A percentile compares a stretch with the other conserved stretches of the same genome.
These are phyloP conservation scores for Astragalus membranaceus DNA, from an alignment of 306 rosid species.

Conservation along the genomic window DNA sequence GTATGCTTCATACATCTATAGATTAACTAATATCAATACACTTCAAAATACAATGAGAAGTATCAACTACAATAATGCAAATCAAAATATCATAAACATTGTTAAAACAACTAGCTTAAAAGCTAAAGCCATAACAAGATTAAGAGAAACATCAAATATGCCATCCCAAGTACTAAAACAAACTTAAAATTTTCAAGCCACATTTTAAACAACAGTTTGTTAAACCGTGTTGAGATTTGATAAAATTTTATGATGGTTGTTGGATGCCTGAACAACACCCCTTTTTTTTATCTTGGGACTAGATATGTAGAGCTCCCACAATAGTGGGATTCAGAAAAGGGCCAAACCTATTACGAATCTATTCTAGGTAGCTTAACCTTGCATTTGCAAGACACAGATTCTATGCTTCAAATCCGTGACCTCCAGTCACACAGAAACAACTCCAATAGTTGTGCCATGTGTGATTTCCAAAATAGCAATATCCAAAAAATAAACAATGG, in stretches of 20 bases:
- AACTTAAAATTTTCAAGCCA: not conserved
- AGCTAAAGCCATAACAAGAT: not conserved
- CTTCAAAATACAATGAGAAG: constrained; percentile 29
- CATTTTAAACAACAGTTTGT: constrained; percentile 6
- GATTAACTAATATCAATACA: constrained; percentile 43
- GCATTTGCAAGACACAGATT: not conserved
- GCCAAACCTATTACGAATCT: not conserved
- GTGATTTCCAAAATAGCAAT: constrained; percentile 1
- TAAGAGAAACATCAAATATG: constrained; percentile 4
- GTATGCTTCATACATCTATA: constrained; percentile 95
- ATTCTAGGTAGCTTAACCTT: not conserved
- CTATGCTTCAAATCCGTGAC: not conserved
- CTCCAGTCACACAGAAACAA: not conserved
- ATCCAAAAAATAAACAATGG: not conserved
- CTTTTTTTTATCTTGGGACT: not conserved
- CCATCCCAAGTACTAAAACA: not conserved
- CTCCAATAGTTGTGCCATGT: not conserved
- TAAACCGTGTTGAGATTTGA: not conserved
- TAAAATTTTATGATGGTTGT: not conserved
- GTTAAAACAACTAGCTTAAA: constrained; percentile 3
- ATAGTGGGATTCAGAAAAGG: not conserved
- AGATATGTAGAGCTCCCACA: not conserved
- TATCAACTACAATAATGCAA: not conserved
- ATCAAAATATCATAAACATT: constrained; percentile 12
- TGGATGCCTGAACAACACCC: not conserved